Percentiles rank a stretch among this genome's conserved stretches.
Conservation (phyloP, 305 asterid genomes). For the Fraxinus baroniana region DNA sequence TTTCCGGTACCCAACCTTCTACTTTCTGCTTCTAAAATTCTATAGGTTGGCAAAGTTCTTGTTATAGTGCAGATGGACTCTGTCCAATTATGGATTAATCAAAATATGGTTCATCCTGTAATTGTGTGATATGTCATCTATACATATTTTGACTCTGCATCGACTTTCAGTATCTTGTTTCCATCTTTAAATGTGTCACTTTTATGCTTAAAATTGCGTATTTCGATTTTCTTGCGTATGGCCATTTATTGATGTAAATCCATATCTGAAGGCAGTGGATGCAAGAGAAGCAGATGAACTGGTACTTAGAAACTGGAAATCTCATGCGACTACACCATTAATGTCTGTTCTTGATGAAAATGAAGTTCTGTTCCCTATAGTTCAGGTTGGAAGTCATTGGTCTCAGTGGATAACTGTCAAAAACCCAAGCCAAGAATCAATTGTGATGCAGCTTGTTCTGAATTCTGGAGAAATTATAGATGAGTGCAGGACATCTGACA, state of each 20-base stretch:
- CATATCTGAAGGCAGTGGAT: constrained; percentile 52
- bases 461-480: constrained; percentile 72
- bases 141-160: background rate
- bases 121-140: background rate
- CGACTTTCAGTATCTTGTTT: background rate
- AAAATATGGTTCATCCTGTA: background rate
- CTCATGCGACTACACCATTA: constrained; percentile 55
- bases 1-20: background rate
- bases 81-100: background rate
- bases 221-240: background rate
- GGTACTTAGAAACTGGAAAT: constrained; percentile 81
- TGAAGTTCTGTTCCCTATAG: constrained; percentile 61
- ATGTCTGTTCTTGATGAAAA: constrained; percentile 54
- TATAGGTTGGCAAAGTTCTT: background rate
- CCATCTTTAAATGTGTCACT: constrained; percentile 13
- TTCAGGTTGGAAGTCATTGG: constrained; percentile 62
- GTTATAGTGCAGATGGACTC: background rate
- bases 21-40: background rate
- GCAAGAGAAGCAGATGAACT: constrained; percentile 63
- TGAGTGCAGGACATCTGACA: constrained; percentile 56
- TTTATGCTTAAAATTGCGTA: background rate
- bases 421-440: constrained; percentile 70
- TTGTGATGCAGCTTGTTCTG: constrained; percentile 71
- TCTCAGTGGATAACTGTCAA: constrained; percentile 60
- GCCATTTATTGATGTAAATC: constrained; percentile 22